A percentile compares a stretch with the other conserved stretches of the same genome.
Conservation (phyloP, 306 rosid species). For the Citrullus amarus region DNA sequence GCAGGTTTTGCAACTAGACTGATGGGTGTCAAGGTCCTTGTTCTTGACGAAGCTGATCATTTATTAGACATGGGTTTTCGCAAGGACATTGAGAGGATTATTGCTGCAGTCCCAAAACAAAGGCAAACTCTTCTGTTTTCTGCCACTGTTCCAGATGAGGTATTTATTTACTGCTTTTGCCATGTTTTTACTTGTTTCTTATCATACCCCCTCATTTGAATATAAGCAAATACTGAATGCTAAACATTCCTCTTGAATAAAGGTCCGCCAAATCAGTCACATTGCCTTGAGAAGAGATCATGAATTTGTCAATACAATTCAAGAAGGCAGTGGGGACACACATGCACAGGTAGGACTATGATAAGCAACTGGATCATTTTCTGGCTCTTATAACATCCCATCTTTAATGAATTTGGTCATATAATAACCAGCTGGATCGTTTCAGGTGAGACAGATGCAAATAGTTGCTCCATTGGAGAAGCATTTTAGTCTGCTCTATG, state of each 20-base stretch:
- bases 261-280: slow-evolving; percentile 92
- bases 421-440: slow-evolving; percentile 19
- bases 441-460: slow-evolving; percentile 75
- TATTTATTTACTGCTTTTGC: not conserved
- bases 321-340: slow-evolving; percentile 81
- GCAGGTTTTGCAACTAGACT: slow-evolving; percentile 86
- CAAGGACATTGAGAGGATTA: slow-evolving; percentile 77
- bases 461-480: slow-evolving; percentile 72
- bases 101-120: slow-evolving; percentile 82
- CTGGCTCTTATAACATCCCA: not conserved
- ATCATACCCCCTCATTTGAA: not conserved
- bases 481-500: slow-evolving; percentile 56
- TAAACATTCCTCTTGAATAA: slow-evolving; percentile 16
- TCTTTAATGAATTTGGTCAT: not conserved
- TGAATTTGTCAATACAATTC: slow-evolving; percentile 74
- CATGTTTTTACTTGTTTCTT: not conserved
- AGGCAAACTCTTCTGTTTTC: slow-evolving; percentile 87
- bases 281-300: slow-evolving; percentile 87
- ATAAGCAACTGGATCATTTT: not conserved
- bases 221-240: not conserved
- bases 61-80: slow-evolving; percentile 97
- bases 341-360: slow-evolving; percentile 57
- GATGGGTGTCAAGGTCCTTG: slow-evolving; percentile 88
- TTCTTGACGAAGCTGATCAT: slow-evolving; percentile 98
- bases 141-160: slow-evolving; percentile 94